Conservation (phyloP, 1,139 yeast genomes). For the Lodderomyces elongisporus region DNA sequence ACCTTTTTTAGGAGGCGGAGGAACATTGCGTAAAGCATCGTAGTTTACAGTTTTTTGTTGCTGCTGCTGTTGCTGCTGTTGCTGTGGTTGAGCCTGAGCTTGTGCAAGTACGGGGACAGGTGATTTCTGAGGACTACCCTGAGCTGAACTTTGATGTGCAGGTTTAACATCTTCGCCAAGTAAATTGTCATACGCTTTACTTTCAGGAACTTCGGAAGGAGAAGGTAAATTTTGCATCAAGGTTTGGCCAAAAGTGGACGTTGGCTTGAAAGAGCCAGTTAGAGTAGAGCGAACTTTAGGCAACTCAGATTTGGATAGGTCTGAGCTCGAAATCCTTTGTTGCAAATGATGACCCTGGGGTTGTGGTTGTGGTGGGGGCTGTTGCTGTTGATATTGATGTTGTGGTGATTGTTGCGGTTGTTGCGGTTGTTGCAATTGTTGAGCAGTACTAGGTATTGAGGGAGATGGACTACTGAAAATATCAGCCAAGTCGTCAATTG, state of each 20-base stretch:
- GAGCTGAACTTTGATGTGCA: not conserved
- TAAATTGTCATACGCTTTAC: conserved; percentile 21
- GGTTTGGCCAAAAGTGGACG: conserved; percentile 66
- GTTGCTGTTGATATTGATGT: conserved; percentile 2
- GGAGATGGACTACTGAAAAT: conserved; percentile 42
- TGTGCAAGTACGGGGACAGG: conserved; percentile 6
- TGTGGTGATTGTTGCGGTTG: too few relatives aligned
- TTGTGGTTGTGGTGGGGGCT: conserved; percentile 2
- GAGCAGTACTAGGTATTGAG: conserved; percentile 8
- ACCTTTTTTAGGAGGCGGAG: conserved; percentile 31
- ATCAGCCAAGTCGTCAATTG: conserved; percentile 63
- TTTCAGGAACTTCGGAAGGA: conserved; percentile 14
- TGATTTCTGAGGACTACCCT: conserved; percentile 10
- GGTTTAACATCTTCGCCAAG: conserved; percentile 22
- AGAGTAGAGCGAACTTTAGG: conserved; percentile 37
- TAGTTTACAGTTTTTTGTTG: conserved; percentile 30
- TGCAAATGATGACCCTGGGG: conserved; percentile 7
- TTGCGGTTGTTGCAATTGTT: conserved; percentile 3
- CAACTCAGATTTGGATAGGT: conserved; percentile 29
- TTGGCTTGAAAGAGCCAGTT: conserved; percentile 46
- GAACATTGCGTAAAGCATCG: conserved; percentile 45
- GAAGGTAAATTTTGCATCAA: conserved; percentile 32
- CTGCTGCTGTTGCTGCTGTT: too few relatives aligned
- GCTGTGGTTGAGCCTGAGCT: conserved; percentile 1
- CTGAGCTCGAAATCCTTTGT: conserved; percentile 31